Conservation (phyloP, 2,329 filamentous ascomycete genomes). For the Diaporthe sp. region DNA sequence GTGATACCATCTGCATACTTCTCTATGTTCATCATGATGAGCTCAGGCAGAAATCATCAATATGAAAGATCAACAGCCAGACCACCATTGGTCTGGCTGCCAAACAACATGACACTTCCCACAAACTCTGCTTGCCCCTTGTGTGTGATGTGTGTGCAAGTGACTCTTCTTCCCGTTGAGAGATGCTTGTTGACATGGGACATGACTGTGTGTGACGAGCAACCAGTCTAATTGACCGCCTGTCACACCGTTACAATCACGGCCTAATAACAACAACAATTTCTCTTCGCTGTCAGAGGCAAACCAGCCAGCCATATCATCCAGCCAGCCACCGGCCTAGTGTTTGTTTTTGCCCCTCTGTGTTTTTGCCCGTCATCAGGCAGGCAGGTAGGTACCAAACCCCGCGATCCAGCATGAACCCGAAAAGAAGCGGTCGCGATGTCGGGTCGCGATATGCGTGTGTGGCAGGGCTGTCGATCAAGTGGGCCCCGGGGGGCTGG, state of each 20-base stretch:
- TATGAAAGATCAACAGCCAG: conserved; percentile 17
- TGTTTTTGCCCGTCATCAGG: neutral
- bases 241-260: conserved; percentile 25
- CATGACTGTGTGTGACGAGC: conserved; percentile 9
- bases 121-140: neutral
- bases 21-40: conserved; percentile 15
- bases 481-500: conserved; percentile 31
- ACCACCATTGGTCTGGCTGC: conserved; percentile 7
- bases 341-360: neutral
- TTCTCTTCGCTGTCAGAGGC: conserved; percentile 21
- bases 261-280: neutral
- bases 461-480: conserved; percentile 28
- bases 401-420: conserved; percentile 13
- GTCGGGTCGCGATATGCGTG: conserved; percentile 12
- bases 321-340: conserved; percentile 11
- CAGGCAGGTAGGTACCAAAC: neutral
- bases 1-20: conserved; percentile 29
- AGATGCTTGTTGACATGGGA: conserved; percentile 17
- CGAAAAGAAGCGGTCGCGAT: conserved; percentile 23
- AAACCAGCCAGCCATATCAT: neutral
- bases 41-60: conserved; percentile 31
- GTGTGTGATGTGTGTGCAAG: neutral
- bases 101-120: neutral
- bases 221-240: conserved; percentile 16
- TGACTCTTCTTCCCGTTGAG: neutral